phyloP scores from a whole-genome alignment of 352 stramenopile genomes.

The Phytophthora nicotianae region DNA sequence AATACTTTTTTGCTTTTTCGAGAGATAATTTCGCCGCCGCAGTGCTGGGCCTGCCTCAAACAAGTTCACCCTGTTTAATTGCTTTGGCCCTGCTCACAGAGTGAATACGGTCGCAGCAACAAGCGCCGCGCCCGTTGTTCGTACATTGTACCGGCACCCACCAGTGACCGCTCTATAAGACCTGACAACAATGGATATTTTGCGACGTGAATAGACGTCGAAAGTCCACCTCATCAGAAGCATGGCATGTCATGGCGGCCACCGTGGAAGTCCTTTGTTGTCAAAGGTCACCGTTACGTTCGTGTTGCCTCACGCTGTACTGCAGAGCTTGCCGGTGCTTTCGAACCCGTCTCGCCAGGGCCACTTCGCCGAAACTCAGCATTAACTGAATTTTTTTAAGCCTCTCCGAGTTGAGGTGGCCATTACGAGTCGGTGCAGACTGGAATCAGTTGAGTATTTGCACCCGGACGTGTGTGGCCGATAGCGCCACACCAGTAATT shows the following conservation, averaged over 20 bases:
- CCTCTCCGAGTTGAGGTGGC: background rate
- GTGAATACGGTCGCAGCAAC: constrained; percentile 15
- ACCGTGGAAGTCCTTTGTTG: background rate
- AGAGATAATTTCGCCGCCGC: background rate
- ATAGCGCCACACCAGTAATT: background rate
- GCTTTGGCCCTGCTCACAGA: constrained; percentile 7
- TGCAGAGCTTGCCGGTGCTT: background rate
- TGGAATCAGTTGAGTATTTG: constrained; percentile 4
- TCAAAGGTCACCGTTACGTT: background rate
- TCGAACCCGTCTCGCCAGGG: constrained; percentile 8
- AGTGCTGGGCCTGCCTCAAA: constrained; percentile 5
- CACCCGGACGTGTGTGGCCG: constrained; percentile 1
- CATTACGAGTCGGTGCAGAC: background rate
- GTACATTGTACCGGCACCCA: background rate
- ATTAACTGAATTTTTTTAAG: background rate
- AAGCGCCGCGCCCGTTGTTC: constrained; percentile 22
- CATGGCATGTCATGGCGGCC: background rate
- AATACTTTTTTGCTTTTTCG: constrained; percentile 10
- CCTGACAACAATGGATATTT: constrained; percentile 24
- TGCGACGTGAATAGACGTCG: constrained; percentile 4
- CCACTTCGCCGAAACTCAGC: background rate
- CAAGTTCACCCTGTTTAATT: background rate
- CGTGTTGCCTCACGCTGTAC: background rate
- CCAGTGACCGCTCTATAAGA: constrained; percentile 17
- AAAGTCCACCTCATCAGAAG: constrained; percentile 1